Conservation (phyloP, 192 early-diverging fungal genomes). For the Radiomyces spectabilis region DNA sequence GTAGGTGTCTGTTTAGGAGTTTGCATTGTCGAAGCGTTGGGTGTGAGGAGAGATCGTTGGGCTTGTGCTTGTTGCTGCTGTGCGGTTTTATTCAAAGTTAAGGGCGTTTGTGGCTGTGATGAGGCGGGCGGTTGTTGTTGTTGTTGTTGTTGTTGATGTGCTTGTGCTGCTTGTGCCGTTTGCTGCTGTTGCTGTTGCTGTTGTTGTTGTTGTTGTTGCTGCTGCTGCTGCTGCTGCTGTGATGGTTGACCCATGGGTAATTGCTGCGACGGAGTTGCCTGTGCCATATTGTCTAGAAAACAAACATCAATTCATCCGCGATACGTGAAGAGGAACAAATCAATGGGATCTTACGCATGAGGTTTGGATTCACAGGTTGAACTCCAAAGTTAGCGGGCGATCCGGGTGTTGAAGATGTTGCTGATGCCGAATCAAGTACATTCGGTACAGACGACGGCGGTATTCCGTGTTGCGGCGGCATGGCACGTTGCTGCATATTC, state of each 20-base stretch:
- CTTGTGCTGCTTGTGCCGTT: not conserved
- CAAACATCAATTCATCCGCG: not conserved
- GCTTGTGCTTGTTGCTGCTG: no score
- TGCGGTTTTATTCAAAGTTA: no score
- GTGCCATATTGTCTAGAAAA: not conserved
- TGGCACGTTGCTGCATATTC: slow-evolving; percentile 14
- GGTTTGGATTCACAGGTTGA: not conserved
- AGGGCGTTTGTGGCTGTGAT: not conserved
- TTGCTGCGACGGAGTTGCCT: not conserved
- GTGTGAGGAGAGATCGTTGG: no score
- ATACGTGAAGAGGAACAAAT: not conserved
- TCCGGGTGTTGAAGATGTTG: slow-evolving; percentile 7
- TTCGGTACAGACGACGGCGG: no score
- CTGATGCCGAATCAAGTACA: no score
- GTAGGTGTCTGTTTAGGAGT: no score
- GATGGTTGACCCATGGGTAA: slow-evolving; percentile 2
- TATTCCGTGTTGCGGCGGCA: not conserved
- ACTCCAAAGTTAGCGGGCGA: slow-evolving; percentile 17
- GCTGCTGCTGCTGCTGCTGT: slow-evolving; percentile 17
- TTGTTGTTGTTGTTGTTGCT: slow-evolving; percentile 27
- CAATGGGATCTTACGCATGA: not conserved
- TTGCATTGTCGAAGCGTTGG: not conserved
- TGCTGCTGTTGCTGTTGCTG: slow-evolving; percentile 9
- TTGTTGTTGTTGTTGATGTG: not conserved
- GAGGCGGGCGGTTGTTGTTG: not conserved